Evolutionary conservation across 129 eudicot genomes (phyloP).

Genomic region (Tagetes patula): DNA sequence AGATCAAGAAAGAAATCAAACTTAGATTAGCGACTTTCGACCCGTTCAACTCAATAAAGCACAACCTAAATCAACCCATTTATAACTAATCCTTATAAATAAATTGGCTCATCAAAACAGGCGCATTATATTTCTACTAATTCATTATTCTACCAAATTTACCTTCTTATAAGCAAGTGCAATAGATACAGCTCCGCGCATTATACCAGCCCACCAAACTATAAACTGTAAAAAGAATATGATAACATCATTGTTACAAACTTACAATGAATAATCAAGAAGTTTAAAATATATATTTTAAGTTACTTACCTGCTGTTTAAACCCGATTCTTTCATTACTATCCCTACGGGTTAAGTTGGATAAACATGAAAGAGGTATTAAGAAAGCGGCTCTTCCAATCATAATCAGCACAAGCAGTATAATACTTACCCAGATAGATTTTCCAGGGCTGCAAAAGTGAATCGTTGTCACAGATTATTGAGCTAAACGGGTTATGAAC

Average conservation of each 20-base stretch:
- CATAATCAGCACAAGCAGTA: conserved; percentile 55
- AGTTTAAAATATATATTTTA: not conserved
- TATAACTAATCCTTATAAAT: too few relatives aligned
- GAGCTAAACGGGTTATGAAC: not conserved
- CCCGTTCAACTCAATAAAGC: not conserved
- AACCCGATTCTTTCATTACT: conserved; percentile 35
- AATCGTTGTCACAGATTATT: not conserved
- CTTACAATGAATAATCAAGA: not conserved
- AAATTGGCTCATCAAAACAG: not conserved
- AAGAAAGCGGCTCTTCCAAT: conserved; percentile 75
- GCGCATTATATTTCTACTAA: conserved; percentile 1
- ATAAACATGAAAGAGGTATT: conserved; percentile 63
- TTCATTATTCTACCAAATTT: not conserved
- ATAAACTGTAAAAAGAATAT: conserved; percentile 43
- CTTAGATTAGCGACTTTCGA: not conserved
- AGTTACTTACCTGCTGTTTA: conserved; percentile 61
- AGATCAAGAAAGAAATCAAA: not conserved
- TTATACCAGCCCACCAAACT: conserved; percentile 96
- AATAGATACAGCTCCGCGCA: conserved; percentile 91
- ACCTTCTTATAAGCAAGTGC: conserved; percentile 96
- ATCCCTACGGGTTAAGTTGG: conserved; percentile 44
- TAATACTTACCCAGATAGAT: conserved; percentile 54
- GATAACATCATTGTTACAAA: not conserved
- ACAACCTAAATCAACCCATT: too few relatives aligned
- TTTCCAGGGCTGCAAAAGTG: conserved; percentile 57